Evolutionary conservation across 2,329 filamentous ascomycete genomes (phyloP).

Genomic region (Colletotrichum sidae): DNA sequence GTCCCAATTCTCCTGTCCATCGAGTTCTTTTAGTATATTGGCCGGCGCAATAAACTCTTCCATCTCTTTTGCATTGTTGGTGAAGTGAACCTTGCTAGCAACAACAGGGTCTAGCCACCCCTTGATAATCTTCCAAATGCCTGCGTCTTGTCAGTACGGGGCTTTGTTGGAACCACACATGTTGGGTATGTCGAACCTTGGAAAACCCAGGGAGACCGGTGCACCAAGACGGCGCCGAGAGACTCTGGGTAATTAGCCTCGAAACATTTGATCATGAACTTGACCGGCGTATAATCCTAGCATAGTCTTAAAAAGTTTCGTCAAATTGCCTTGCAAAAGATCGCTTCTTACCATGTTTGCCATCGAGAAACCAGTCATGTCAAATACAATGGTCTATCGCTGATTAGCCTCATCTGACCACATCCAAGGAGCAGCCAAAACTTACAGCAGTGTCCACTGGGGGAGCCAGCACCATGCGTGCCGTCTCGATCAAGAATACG

Average conservation of each 20-base stretch:
- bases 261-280: conserved; percentile 99
- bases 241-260: conserved; percentile 98
- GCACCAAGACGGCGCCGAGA: conserved; percentile 88
- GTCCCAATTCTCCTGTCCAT: conserved; percentile 85
- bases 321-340: not conserved
- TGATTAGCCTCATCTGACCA: conserved; percentile 2
- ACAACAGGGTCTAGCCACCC: conserved; percentile 98
- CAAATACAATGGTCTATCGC: conserved; percentile 86
- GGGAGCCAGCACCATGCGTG: conserved; percentile 81
- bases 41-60: conserved; percentile 77
- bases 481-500: conserved; percentile 93
- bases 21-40: conserved; percentile 84
- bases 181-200: conserved; percentile 71
- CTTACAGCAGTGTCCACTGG: conserved; percentile 93
- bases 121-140: conserved; percentile 95
- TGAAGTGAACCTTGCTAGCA: conserved; percentile 93
- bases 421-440: conserved; percentile 40
- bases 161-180: not conserved
- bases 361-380: conserved; percentile 93
- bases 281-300: conserved; percentile 92
- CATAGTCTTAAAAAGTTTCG: conserved; percentile 36
- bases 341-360: conserved; percentile 82
- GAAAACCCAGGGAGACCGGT: conserved; percentile 98
- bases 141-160: conserved; percentile 51
- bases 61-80: conserved; percentile 83